Conservation (phyloP, 2,329 filamentous ascomycete genomes). For the Aaosphaeria pasadenensis region DNA sequence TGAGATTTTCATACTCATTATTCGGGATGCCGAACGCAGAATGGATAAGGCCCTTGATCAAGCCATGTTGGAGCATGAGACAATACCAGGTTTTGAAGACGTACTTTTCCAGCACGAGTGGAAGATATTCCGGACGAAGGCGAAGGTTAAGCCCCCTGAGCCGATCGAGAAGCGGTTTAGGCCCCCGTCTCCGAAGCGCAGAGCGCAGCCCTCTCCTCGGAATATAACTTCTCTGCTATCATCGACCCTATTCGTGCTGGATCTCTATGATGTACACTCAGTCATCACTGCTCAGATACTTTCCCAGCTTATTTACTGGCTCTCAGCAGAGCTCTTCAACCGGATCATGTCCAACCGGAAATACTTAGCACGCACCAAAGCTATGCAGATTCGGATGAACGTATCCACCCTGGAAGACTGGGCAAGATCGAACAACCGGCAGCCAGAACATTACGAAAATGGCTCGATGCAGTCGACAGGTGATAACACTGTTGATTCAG, state of each 20-base stretch:
- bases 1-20: slow-evolving; percentile 97
- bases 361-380: slow-evolving; percentile 92
- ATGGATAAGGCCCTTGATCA: slow-evolving; percentile 93
- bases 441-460: slow-evolving; percentile 93
- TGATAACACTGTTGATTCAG: slow-evolving; percentile 81
- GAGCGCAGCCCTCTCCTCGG: slow-evolving; percentile 86
- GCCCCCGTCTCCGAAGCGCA: slow-evolving; percentile 87
- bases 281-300: slow-evolving; percentile 91
- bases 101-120: slow-evolving; percentile 97
- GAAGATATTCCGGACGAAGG: slow-evolving; percentile 93
- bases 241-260: slow-evolving; percentile 92
- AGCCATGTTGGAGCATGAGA: slow-evolving; percentile 96
- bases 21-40: slow-evolving; percentile 89
- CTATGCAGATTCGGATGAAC: slow-evolving; percentile 99
- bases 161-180: slow-evolving; percentile 86
- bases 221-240: slow-evolving; percentile 95
- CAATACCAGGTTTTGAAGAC: slow-evolving; percentile 94
- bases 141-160: slow-evolving; percentile 79
- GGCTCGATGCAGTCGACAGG: slow-evolving; percentile 82
- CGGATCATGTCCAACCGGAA: slow-evolving; percentile 95
- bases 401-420: slow-evolving; percentile 93
- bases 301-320: slow-evolving; percentile 92
- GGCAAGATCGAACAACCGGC: slow-evolving; percentile 88
- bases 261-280: slow-evolving; percentile 98
- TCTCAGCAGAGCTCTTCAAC: slow-evolving; percentile 95